These are phyloP conservation scores for Naganishia vaughanmartiniae DNA, from an alignment of 768 basidiomycete species.

Conservation along the genomic window DNA sequence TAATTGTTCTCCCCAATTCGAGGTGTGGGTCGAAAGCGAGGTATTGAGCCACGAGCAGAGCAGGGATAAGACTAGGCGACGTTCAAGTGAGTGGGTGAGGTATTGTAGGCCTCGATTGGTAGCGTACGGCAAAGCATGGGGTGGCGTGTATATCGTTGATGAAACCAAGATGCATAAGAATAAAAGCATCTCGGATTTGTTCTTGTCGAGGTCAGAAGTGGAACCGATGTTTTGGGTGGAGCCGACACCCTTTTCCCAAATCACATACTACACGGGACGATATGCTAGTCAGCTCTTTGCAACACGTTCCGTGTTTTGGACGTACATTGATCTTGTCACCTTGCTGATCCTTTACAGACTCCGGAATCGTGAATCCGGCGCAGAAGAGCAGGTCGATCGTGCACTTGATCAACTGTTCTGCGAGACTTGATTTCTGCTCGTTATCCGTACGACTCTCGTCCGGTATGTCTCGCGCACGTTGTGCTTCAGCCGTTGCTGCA, in stretches of 20 bases:
- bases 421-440: slow-evolving; percentile 65
- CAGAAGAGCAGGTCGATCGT: slow-evolving; percentile 86
- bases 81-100: slow-evolving; percentile 67
- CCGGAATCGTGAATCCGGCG: slow-evolving; percentile 87
- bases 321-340: slow-evolving; percentile 52
- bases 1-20: slow-evolving; percentile 56
- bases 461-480: neutral
- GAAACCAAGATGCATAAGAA: slow-evolving; percentile 84
- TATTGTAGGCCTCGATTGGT: slow-evolving; percentile 71
- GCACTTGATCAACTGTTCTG: slow-evolving; percentile 73
- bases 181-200: slow-evolving; percentile 85
- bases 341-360: slow-evolving; percentile 38
- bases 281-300: neutral
- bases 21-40: slow-evolving; percentile 51
- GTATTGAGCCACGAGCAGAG: slow-evolving; percentile 93
- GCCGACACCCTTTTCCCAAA: slow-evolving; percentile 89
- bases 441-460: neutral
- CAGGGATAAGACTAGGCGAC: slow-evolving; percentile 73
- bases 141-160: slow-evolving; percentile 79
- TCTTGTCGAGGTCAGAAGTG: slow-evolving; percentile 64
- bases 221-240: slow-evolving; percentile 73
- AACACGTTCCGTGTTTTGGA: neutral
- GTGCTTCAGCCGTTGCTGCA: slow-evolving; percentile 37
- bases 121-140: slow-evolving; percentile 66
- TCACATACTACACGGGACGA: slow-evolving; percentile 43